Evolutionary conservation across 441 rosid species (phyloP).

Genomic region (Adansonia grandidieri): DNA sequence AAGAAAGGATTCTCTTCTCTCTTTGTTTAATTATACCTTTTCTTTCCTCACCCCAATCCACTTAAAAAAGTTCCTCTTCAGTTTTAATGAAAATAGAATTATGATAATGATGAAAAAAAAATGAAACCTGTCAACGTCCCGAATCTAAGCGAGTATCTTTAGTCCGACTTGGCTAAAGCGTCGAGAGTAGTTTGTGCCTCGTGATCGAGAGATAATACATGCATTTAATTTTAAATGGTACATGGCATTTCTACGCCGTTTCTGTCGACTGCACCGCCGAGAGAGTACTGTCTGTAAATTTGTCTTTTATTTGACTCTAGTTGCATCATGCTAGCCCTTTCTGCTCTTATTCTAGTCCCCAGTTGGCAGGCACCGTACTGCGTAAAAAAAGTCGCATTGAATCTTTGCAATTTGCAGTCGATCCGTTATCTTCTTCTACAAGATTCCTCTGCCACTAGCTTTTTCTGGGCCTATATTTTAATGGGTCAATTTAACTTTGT

Average conservation of each 20-base stretch:
- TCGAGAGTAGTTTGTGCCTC: too few species aligned
- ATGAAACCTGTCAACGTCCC: slow-evolving; percentile 30
- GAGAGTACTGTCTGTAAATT: slow-evolving; percentile 7
- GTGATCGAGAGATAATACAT: too few species aligned
- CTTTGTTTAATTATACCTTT: too few species aligned
- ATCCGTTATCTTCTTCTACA: too few species aligned
- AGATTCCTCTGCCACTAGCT: not conserved
- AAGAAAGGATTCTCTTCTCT: too few species aligned
- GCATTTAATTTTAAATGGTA: too few species aligned
- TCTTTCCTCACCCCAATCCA: too few species aligned
- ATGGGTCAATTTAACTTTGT: not conserved
- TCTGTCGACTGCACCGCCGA: slow-evolving; percentile 23
- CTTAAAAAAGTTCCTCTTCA: too few species aligned
- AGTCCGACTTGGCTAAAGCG: slow-evolving; percentile 3
- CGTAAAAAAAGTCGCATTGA: too few species aligned
- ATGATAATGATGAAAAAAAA: too few species aligned
- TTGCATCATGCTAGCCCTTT: not conserved
- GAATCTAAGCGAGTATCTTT: slow-evolving; percentile 35
- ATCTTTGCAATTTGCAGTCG: too few species aligned
- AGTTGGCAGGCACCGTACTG: not conserved
- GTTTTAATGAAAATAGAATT: too few species aligned
- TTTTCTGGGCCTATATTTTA: not conserved
- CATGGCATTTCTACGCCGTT: slow-evolving; percentile 19
- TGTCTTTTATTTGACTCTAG: slow-evolving; percentile 26
- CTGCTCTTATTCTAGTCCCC: not conserved